phyloP scores from a whole-genome alignment of 331 rosid species.

The Stylosanthes scabra region DNA sequence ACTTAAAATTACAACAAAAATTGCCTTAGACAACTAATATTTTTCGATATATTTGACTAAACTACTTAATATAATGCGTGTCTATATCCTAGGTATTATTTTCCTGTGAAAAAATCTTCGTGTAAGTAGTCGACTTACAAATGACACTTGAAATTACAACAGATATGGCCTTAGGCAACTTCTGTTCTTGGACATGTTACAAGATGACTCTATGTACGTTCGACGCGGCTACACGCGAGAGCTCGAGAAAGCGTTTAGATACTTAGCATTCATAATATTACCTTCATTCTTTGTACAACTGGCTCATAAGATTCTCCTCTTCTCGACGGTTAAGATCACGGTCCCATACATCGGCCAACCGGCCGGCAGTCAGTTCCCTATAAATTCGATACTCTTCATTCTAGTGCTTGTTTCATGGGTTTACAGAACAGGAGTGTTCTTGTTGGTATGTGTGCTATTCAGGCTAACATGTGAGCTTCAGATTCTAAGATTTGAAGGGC shows the following conservation, averaged over 20 bases:
- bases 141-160: background rate
- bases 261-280: slow-evolving; percentile 55
- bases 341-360: slow-evolving; percentile 29
- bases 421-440: slow-evolving; percentile 69
- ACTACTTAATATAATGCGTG: too few species aligned
- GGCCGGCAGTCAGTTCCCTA: slow-evolving; percentile 30
- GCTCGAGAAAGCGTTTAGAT: slow-evolving; percentile 66
- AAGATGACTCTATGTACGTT: slow-evolving; percentile 53
- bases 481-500: slow-evolving; percentile 69
- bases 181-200: slow-evolving; percentile 59
- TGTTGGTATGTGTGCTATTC: slow-evolving; percentile 70
- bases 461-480: slow-evolving; percentile 80
- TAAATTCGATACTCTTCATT: slow-evolving; percentile 51
- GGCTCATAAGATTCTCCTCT: slow-evolving; percentile 65
- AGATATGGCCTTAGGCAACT: slow-evolving; percentile 64
- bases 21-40: too few species aligned
- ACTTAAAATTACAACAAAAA: too few species aligned
- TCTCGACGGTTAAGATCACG: slow-evolving; percentile 50
- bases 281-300: slow-evolving; percentile 66
- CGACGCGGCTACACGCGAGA: slow-evolving; percentile 57
- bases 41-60: too few species aligned
- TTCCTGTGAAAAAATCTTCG: too few species aligned
- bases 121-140: too few species aligned
- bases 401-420: slow-evolving; percentile 67
- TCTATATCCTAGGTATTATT: too few species aligned